phyloP scores from a whole-genome alignment of 2,329 filamentous ascomycete genomes.

The Chaetomium strumarium region DNA sequence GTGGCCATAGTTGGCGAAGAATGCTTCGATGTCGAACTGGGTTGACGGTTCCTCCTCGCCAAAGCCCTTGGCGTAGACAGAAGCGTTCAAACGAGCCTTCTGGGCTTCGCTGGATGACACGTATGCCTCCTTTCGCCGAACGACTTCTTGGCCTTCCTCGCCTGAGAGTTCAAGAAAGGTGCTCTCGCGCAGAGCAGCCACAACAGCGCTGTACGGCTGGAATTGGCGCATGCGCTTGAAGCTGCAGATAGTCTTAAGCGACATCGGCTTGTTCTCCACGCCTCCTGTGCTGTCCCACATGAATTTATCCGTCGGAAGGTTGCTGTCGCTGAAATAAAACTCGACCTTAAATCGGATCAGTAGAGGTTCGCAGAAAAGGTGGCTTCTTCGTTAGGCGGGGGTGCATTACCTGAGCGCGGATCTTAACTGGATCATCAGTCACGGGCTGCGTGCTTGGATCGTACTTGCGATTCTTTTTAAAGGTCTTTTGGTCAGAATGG shows the following conservation, averaged over 20 bases:
- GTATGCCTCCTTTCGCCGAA: constrained; percentile 72
- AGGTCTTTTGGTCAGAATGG: constrained; percentile 34
- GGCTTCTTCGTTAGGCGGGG: neutral
- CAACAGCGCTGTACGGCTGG: constrained; percentile 77
- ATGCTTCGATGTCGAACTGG: constrained; percentile 90
- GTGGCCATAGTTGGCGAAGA: constrained; percentile 76
- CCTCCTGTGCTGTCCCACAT: constrained; percentile 75
- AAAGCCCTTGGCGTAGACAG: constrained; percentile 92
- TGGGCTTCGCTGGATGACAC: constrained; percentile 54
- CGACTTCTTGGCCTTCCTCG: constrained; percentile 61
- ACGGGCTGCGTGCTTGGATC: constrained; percentile 62
- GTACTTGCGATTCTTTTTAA: constrained; percentile 59
- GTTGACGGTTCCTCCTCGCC: constrained; percentile 75
- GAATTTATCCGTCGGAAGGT: constrained; percentile 83
- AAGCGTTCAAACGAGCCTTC: constrained; percentile 59
- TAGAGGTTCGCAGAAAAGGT: neutral
- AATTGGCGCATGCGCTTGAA: constrained; percentile 98
- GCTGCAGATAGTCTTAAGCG: constrained; percentile 68
- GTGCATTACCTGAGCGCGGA: constrained; percentile 69
- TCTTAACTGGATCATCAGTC: constrained; percentile 70
- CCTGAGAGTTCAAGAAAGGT: constrained; percentile 67
- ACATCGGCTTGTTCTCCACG: constrained; percentile 72
- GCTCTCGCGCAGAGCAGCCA: constrained; percentile 77
- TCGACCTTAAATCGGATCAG: constrained; percentile 61
- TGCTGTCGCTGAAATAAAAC: constrained; percentile 92